phyloP scores from a whole-genome alignment of 352 stramenopile species.

The Phytophthora pisi region DNA sequence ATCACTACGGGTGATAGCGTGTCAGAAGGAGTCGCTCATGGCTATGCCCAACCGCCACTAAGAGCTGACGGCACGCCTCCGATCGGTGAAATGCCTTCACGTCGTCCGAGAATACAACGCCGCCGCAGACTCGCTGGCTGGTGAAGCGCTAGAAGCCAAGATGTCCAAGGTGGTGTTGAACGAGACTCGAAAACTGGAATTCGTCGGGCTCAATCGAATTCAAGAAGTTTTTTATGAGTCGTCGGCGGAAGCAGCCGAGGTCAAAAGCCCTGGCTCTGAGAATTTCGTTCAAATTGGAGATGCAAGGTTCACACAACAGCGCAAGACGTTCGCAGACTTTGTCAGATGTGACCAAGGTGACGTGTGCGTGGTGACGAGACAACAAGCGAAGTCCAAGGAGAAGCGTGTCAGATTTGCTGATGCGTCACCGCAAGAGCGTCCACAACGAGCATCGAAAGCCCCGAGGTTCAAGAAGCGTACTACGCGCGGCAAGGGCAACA shows the following conservation, averaged over 20 bases:
- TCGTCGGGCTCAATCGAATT: background rate
- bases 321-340: background rate
- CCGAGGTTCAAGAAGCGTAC: background rate
- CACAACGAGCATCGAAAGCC: no score
- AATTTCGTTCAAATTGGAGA: background rate
- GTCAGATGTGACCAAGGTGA: background rate
- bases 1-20: conserved; percentile 18
- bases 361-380: background rate
- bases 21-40: conserved; percentile 12
- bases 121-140: conserved; percentile 1
- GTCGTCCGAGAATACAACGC: conserved; percentile 2
- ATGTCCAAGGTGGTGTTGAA: background rate
- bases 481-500: no score
- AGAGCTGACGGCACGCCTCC: conserved; percentile 2
- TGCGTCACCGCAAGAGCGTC: background rate
- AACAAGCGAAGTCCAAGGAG: background rate
- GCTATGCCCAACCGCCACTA: background rate
- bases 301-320: background rate
- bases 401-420: conserved; percentile 2
- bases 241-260: background rate
- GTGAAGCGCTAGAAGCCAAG: background rate
- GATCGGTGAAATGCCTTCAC: conserved; percentile 3
- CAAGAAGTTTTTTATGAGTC: background rate
- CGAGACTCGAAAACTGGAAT: background rate
- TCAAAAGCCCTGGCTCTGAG: background rate